These are phyloP conservation scores for Clonostachys solani DNA, from an alignment of 2,329 filamentous ascomycete genomes.

Conservation along the genomic window DNA sequence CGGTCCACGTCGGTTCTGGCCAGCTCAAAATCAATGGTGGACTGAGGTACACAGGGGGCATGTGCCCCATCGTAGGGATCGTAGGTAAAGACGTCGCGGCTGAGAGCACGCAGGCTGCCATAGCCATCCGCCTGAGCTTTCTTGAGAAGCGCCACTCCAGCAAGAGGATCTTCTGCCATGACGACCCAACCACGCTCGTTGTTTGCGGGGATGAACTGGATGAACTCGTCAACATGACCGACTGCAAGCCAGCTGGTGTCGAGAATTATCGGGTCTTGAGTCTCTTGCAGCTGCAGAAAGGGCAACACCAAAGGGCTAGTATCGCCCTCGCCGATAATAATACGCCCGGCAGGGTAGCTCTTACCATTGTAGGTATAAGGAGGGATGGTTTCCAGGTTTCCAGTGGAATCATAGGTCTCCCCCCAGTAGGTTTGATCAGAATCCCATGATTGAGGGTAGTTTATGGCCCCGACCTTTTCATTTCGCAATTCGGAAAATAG, in stretches of 20 bases:
- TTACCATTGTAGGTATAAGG: constrained; percentile 15
- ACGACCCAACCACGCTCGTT: constrained; percentile 16
- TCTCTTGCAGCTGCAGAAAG: constrained; percentile 23
- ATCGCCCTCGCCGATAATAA: constrained; percentile 9
- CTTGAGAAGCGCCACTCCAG: constrained; percentile 11
- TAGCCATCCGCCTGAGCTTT: constrained; percentile 8
- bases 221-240: constrained; percentile 20
- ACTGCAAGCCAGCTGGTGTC: constrained; percentile 18
- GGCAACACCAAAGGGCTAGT: constrained; percentile 11
- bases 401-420: constrained; percentile 11
- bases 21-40: no score
- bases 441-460: no score
- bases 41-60: no score
- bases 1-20: no score
- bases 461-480: constrained; percentile 18
- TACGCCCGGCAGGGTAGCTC: constrained; percentile 10
- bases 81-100: constrained; percentile 6
- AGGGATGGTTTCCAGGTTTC: constrained; percentile 32
- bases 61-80: no score
- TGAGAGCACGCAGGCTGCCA: constrained; percentile 6
- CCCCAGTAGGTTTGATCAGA: constrained; percentile 8
- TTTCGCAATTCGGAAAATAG: constrained; percentile 23
- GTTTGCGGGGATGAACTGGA: constrained; percentile 18
- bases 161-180: constrained; percentile 12
- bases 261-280: constrained; percentile 25